A percentile compares a stretch with the other conserved stretches of the same genome.
phyloP scores from a whole-genome alignment of 441 rosid species.

The Gossypium schwendimanii region DNA sequence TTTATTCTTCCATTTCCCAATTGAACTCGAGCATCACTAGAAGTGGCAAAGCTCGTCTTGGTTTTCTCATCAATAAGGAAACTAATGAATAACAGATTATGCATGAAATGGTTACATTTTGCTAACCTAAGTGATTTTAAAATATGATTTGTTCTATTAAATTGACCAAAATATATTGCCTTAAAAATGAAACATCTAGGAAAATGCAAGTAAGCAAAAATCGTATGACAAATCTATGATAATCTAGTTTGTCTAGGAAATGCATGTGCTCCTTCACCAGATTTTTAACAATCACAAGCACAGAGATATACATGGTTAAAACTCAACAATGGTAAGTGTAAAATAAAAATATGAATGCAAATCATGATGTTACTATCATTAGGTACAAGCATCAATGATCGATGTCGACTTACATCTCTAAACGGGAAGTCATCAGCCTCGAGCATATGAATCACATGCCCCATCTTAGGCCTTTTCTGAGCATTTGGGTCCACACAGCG shows the following conservation, averaged over 20 bases:
- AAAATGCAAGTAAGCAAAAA: background rate
- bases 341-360: background rate
- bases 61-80: background rate
- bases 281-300: background rate
- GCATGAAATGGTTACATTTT: background rate
- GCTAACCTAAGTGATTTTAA: background rate
- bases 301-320: background rate
- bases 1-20: background rate
- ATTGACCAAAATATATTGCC: background rate
- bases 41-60: background rate
- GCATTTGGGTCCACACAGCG: constrained; percentile 89
- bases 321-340: background rate
- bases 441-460: constrained; percentile 89
- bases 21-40: background rate
- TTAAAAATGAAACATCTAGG: background rate
- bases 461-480: constrained; percentile 88
- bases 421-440: constrained; percentile 73
- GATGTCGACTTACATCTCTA: constrained; percentile 45
- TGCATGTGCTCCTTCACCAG: background rate
- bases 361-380: background rate
- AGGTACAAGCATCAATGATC: background rate
- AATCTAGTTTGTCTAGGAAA: constrained; percentile 2
- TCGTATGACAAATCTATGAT: background rate
- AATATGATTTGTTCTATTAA: background rate
- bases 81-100: background rate